Base-by-base conservation (phyloP, 352 stramenopile species). In the Globisporangium okanoganense region DNA sequence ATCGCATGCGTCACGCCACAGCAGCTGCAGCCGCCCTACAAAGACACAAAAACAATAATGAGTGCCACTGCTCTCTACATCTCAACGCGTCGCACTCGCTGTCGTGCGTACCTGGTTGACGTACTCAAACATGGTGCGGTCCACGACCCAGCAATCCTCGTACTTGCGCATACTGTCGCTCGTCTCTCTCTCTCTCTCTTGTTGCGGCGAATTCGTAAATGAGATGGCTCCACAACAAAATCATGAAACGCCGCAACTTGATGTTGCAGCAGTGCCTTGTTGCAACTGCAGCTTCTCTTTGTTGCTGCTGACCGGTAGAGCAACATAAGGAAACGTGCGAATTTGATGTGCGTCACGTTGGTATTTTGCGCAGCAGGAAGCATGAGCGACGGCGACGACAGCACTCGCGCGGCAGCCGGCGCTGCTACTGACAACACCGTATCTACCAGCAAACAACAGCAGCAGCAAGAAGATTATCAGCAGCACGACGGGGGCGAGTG, bases 81-180 rank as follows among this genome's bases (percentile, higher is more conserved):
- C 2, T 10, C 18, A 4, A 4, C 16, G 9, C 8, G 13, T 38
- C n/a, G n/a, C 12, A 40, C 20, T 43, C 14, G 22, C 3, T 35
- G 14, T 0, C 8, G 6, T 45, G n/a, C 29, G 53, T 53, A 89
- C 82, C 73, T 92, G 80, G 65, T 93, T 93, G 41, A 98, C 79
- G 69, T 97, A 97, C 64, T 98, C 89, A 75, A 98, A 98, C 86
- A 98, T 92, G 35, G 87, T 96, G 45, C 88, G 85, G 72, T 98
- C 92, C 40, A 98, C 85, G 52, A 98, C 86, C 87, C 85, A 94
- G 24, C 70, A 75, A 63, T 94, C 85, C 20, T 91, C 76, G 64
- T 88, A 92, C 58, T 85, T 84, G 49, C 76, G 72, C 75, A 92
- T 88, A n/a, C n/a, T 5, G 29, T 64, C 7, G 27, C 41, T 51